Evolutionary conservation across 805 yeast genomes (phyloP), one percentile per base, ranked within the genome.

Genomic region (Hanseniaspora lachancei): DNA sequence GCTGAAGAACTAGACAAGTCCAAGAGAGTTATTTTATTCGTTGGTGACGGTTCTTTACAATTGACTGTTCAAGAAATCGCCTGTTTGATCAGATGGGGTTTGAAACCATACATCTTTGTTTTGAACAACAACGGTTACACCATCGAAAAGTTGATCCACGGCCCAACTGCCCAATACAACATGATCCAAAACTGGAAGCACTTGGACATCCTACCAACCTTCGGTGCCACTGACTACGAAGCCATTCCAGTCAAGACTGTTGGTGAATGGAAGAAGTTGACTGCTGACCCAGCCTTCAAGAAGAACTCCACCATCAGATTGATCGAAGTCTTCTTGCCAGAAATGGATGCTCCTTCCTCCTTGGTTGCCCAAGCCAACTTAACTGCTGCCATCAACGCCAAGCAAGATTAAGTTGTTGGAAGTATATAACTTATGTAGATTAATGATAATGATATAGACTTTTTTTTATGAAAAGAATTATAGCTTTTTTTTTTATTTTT

Each of bases 41-140:
- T 81, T 61, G 88, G 88, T 72, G 88, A 82, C 68, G 88, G 88
- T 68, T 82, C 87, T 47, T 73, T 82, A 63, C 88, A 82, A 71
- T 75, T 82, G 69, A 81, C 88, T 15, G 85, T 80, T 38, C 86
- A 81, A 72, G 84, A 83, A 67, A 79, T 82, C 65, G 79, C 84
- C 56, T 81, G 85, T 60, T 76, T 80, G 77, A 73, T 79, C 65
- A 77, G 81, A 69, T 78, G 83, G 82, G 75, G 76, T 59, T 73
- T 79, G 63, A 79, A 75, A 60, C 86, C 86, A 63, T 82, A 82
- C 71, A 69, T 82, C 64, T 82, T 82, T 66, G 79, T 82, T 36
- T 74, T 82, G 66, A 82, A 82, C 73, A 82, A 82, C 70, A 78
- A 76, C 60, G 88, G 88, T 68, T 82, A 82, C 74, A 82, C 88